Evolutionary conservation across 2,329 filamentous ascomycete species (phyloP).

Genomic region (Sporothrix dimorphospora): DNA sequence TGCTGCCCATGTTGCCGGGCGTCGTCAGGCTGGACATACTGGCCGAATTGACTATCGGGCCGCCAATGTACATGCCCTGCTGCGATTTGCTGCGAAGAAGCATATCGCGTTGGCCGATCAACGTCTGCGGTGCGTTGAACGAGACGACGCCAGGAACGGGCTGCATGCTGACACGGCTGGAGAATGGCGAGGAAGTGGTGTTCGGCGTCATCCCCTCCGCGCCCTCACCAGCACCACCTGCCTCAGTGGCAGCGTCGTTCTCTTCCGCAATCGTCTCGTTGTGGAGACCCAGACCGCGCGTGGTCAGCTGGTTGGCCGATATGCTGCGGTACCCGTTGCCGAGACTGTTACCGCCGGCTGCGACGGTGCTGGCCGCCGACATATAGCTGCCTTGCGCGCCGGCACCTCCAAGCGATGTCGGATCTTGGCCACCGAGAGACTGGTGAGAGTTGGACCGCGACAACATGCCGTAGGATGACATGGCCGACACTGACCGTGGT

Average conservation of each 20-base stretch:
- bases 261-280: constrained; percentile 53
- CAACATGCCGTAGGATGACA: constrained; percentile 37
- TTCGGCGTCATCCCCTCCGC: background rate
- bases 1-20: constrained; percentile 40
- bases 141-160: constrained; percentile 53
- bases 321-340: constrained; percentile 34
- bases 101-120: constrained; percentile 59
- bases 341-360: background rate
- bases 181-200: background rate
- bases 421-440: constrained; percentile 18
- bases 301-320: constrained; percentile 33
- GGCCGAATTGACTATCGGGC: constrained; percentile 31
- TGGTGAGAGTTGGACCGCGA: constrained; percentile 36
- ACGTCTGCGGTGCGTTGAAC: constrained; percentile 56
- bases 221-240: background rate
- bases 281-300: constrained; percentile 38
- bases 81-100: constrained; percentile 58
- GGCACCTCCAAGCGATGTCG: background rate
- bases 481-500: constrained; percentile 38
- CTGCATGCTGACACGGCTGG: constrained; percentile 35
- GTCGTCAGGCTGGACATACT: constrained; percentile 25
- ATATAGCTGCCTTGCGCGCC: constrained; percentile 26
- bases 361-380: background rate
- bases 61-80: constrained; percentile 42
- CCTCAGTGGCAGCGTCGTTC: constrained; percentile 30